These are phyloP conservation scores for Lasiodiplodia sp. DNA, from an alignment of 2,329 filamentous ascomycete genomes.

Conservation along the genomic window DNA sequence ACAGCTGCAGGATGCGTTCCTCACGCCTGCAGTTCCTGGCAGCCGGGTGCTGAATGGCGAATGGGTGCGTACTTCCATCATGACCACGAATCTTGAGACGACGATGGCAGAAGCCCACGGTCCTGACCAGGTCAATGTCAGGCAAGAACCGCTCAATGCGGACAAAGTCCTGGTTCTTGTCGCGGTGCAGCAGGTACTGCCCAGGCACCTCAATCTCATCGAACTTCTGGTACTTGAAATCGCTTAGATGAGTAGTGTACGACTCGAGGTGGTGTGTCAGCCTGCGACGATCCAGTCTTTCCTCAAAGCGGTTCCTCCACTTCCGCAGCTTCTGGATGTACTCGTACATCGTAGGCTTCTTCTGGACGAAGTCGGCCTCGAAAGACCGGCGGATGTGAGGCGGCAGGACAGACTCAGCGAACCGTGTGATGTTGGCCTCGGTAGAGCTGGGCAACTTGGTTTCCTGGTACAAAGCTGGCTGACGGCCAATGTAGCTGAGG, in stretches of 20 bases:
- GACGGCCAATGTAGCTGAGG: slow-evolving; percentile 87
- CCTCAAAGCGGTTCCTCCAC: slow-evolving; percentile 98
- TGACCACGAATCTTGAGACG: slow-evolving; percentile 95
- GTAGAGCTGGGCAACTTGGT: slow-evolving; percentile 89
- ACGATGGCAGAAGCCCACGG: slow-evolving; percentile 88
- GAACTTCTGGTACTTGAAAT: slow-evolving; percentile 97
- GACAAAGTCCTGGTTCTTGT: slow-evolving; percentile 99
- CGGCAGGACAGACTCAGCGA: slow-evolving; percentile 94
- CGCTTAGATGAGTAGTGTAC: slow-evolving; percentile 89
- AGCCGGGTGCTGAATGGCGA: slow-evolving; percentile 95
- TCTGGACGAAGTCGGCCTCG: slow-evolving; percentile 93
- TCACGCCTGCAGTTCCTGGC: slow-evolving; percentile 91
- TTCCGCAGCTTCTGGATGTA: slow-evolving; percentile 96
- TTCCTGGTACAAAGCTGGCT: slow-evolving; percentile 85
- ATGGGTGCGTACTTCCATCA: slow-evolving; percentile 95
- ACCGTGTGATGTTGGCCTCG: slow-evolving; percentile 94
- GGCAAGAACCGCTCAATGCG: slow-evolving; percentile 96
- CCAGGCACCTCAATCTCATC: slow-evolving; percentile 98
- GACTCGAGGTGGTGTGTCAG: slow-evolving; percentile 78
- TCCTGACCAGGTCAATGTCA: slow-evolving; percentile 89
- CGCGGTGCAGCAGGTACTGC: slow-evolving; percentile 95
- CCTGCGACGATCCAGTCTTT: slow-evolving; percentile 88
- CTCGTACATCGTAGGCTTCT: slow-evolving; percentile 96
- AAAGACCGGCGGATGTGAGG: slow-evolving; percentile 95
- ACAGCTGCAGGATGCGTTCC: slow-evolving; percentile 93